Evolutionary conservation across 345 rosid species (phyloP).

Genomic region (Aquilaria malaccensis): DNA sequence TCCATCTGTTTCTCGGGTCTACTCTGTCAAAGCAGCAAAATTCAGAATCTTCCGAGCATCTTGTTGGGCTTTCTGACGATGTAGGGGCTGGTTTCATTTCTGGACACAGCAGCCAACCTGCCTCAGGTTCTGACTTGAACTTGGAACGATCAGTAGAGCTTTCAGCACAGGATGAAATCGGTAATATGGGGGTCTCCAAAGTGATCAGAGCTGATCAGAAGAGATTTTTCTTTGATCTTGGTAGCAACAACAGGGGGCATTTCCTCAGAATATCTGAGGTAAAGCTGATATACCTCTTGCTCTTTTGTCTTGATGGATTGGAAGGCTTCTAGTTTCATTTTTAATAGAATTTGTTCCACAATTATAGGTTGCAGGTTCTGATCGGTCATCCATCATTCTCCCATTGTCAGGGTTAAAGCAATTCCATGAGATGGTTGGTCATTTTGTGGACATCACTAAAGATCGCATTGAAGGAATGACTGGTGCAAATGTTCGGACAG

Average conservation of each 20-base stretch:
- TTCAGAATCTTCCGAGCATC: constrained; percentile 61
- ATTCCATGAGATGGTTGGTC: constrained; percentile 88
- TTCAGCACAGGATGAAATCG: constrained; percentile 66
- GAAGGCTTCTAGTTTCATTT: constrained; percentile 1
- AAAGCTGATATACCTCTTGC: constrained; percentile 10
- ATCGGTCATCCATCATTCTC: constrained; percentile 90
- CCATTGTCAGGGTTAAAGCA: constrained; percentile 92
- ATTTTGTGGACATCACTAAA: constrained; percentile 93
- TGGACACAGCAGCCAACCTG: constrained; percentile 77
- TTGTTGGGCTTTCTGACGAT: constrained; percentile 94
- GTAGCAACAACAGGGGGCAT: constrained; percentile 92
- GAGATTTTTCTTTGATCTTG: constrained; percentile 93
- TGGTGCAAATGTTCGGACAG: constrained; percentile 78
- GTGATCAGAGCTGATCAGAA: constrained; percentile 93
- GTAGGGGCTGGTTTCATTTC: constrained; percentile 99
- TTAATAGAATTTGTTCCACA: not conserved
- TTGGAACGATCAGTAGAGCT: constrained; percentile 64
- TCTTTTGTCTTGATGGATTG: too few relatives aligned
- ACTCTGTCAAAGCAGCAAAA: constrained; percentile 41
- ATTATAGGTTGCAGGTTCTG: constrained; percentile 87
- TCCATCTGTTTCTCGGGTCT: constrained; percentile 10
- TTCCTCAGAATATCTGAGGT: constrained; percentile 97
- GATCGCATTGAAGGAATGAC: constrained; percentile 86
- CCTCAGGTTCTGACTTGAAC: constrained; percentile 58
- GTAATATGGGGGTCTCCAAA: constrained; percentile 56